A percentile compares a stretch with the other conserved stretches of the same genome.
Evolutionary conservation across 345 rosid genomes (phyloP).

Genomic region (Eutrema japonicum): DNA sequence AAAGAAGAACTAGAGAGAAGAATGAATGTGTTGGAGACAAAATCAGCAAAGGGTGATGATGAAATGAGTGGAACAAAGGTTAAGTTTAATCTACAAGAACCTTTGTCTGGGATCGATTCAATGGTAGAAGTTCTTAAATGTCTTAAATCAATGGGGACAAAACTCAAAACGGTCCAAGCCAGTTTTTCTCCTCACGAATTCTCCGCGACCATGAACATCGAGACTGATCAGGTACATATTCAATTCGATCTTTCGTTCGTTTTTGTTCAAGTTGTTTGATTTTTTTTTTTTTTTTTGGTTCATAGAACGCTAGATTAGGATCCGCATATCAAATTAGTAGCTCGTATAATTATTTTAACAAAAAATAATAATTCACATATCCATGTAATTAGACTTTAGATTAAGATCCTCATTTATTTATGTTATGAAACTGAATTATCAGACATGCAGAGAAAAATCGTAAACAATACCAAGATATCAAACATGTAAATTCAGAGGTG

Average conservation of each 20-base stretch:
- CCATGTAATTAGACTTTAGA: too few relatives aligned
- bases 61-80: constrained; percentile 44
- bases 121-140: constrained; percentile 58
- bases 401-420: too few relatives aligned
- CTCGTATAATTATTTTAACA: too few relatives aligned
- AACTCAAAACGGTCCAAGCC: constrained; percentile 45
- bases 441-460: too few relatives aligned
- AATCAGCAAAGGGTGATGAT: constrained; percentile 16
- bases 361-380: too few relatives aligned
- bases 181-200: constrained; percentile 48
- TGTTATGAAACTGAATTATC: too few relatives aligned
- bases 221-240: constrained; percentile 48
- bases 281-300: not conserved
- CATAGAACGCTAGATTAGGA: too few relatives aligned
- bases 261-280: not conserved
- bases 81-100: constrained; percentile 48
- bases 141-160: constrained; percentile 51
- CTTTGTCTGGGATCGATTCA: constrained; percentile 62
- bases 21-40: constrained; percentile 42
- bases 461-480: too few relatives aligned
- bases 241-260: not conserved
- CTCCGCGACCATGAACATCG: constrained; percentile 46
- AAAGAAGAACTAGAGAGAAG: constrained; percentile 53
- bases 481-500: too few relatives aligned
- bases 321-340: too few relatives aligned